phyloP scores from a whole-genome alignment of 306 rosid species.

The Vigna reflexopilosa region DNA sequence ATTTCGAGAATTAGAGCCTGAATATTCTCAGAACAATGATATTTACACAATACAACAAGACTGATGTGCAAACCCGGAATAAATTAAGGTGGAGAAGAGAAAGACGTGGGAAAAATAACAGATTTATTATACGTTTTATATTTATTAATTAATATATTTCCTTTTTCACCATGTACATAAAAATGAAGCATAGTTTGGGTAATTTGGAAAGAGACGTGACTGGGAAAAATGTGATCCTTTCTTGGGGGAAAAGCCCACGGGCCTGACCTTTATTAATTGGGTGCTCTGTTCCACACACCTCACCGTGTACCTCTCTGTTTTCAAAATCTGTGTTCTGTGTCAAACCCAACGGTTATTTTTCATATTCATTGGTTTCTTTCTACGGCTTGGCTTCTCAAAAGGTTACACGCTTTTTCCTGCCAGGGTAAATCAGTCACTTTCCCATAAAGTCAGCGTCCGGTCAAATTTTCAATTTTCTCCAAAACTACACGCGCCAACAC shows the following conservation, averaged over 20 bases:
- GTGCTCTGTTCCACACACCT: not conserved
- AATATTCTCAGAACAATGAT: not conserved
- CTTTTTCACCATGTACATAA: too few relatives aligned
- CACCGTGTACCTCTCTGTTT: not conserved
- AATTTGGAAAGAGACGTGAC: not conserved
- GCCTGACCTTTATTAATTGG: not conserved
- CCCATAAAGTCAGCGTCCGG: not conserved
- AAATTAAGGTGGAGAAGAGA: too few relatives aligned
- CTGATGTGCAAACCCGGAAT: too few relatives aligned
- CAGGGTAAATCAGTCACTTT: slow-evolving; percentile 31
- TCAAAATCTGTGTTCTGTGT: slow-evolving; percentile 2
- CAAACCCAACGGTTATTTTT: slow-evolving; percentile 20
- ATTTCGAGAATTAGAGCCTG: not conserved
- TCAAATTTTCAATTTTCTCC: slow-evolving; percentile 3
- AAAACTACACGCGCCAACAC: slow-evolving; percentile 33
- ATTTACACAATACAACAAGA: not conserved
- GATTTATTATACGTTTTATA: too few relatives aligned
- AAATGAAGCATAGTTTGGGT: too few relatives aligned
- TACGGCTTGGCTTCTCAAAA: not conserved
- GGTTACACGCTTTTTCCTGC: not conserved
- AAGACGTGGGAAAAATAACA: too few relatives aligned
- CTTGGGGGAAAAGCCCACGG: not conserved
- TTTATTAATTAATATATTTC: too few relatives aligned
- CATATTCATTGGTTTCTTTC: not conserved
- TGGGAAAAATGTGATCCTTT: not conserved